These are phyloP conservation scores for Boechera divaricarpa DNA, from an alignment of 345 rosid genomes.

Conservation along the genomic window DNA sequence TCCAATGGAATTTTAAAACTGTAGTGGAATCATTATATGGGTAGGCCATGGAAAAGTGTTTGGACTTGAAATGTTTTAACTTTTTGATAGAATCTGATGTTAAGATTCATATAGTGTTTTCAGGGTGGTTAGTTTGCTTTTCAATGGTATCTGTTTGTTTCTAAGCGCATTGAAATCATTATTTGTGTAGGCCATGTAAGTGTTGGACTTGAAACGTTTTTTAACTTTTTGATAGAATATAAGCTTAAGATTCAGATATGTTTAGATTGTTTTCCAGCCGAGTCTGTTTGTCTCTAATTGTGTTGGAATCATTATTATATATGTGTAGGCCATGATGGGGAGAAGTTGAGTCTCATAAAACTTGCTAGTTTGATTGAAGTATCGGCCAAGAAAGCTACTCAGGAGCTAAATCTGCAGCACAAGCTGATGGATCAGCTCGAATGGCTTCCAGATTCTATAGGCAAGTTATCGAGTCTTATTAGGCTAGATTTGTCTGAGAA, in stretches of 20 bases:
- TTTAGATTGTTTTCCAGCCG: neutral
- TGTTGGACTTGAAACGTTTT: neutral
- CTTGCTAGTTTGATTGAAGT: conserved; percentile 91
- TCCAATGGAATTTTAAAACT: neutral
- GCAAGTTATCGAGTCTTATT: conserved; percentile 72
- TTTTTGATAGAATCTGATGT: neutral
- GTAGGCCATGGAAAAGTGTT: conserved; percentile 58
- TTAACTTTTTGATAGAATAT: neutral
- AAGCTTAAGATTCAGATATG: neutral
- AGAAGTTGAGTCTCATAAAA: conserved; percentile 83
- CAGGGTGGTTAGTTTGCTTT: neutral
- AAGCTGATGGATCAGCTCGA: conserved; percentile 86
- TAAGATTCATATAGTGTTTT: conserved; percentile 1
- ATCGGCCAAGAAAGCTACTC: conserved; percentile 79
- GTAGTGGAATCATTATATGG: conserved; percentile 3
- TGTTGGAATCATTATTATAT: neutral
- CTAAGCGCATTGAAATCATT: too few species aligned
- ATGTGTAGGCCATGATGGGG: conserved; percentile 71
- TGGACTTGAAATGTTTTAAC: neutral
- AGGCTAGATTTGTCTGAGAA: conserved; percentile 87
- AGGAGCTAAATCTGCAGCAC: conserved; percentile 79
- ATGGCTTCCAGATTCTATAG: conserved; percentile 97
- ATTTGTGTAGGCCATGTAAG: neutral
- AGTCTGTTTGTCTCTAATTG: conserved; percentile 9
- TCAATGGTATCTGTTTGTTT: too few species aligned